Evolutionary conservation across 2,329 filamentous ascomycete species (phyloP).

Genomic region (Coniochaeta prunicola): DNA sequence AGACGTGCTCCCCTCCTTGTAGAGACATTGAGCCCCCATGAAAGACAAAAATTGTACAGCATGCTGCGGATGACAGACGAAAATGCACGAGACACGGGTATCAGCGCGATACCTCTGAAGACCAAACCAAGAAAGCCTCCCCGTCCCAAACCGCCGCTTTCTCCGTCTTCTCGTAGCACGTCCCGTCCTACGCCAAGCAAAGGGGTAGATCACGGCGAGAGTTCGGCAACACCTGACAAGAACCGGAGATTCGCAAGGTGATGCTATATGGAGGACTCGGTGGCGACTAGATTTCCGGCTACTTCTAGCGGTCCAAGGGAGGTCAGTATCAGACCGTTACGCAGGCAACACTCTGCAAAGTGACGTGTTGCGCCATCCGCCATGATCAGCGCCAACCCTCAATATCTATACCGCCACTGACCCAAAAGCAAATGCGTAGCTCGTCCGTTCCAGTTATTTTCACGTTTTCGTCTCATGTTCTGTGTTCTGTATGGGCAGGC

Average conservation of each 20-base stretch:
- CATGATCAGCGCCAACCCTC: not conserved
- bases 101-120: not conserved
- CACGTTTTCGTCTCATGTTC: conserved; percentile 1
- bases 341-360: not conserved
- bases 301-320: not conserved
- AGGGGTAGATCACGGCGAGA: not conserved
- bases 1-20: not conserved
- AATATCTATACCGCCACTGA: not conserved
- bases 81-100: conserved; percentile 1
- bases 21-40: not conserved
- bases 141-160: not conserved
- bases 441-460: not conserved
- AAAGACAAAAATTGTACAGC: conserved; percentile 2
- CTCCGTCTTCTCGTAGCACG: not conserved
- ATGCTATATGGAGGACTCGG: not conserved
- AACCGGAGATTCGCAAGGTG: not conserved
- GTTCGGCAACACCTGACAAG: not conserved
- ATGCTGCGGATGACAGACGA: not conserved
- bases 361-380: not conserved
- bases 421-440: not conserved
- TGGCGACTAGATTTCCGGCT: not conserved
- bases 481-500: not conserved
- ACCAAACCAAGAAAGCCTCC: not conserved
- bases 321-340: not conserved
- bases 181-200: not conserved